Percentiles rank a stretch among this genome's conserved stretches.
Conservation (phyloP, 1,284 basidiomycete species). For the Rhodotorula glutinis region DNA sequence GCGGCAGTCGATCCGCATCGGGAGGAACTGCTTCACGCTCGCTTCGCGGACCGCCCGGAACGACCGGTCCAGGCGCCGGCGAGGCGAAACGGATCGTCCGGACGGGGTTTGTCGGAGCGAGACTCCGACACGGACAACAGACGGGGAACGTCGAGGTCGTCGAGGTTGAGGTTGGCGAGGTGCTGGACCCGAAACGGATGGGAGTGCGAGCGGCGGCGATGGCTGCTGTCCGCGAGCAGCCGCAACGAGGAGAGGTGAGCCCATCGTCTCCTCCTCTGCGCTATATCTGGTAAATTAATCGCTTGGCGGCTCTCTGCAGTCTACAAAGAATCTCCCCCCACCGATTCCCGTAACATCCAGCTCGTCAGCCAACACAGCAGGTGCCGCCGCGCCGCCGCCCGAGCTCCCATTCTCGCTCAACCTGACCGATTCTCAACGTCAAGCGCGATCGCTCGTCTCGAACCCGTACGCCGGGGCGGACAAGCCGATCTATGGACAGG, state of each 20-base stretch:
- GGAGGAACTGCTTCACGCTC: no score
- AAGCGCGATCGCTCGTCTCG: constrained; percentile 71
- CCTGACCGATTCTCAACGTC: constrained; percentile 77
- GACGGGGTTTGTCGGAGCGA: constrained; percentile 19
- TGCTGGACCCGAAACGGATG: constrained; percentile 16
- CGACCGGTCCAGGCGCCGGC: constrained; percentile 1
- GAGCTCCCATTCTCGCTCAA: constrained; percentile 71
- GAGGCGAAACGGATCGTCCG: constrained; percentile 20
- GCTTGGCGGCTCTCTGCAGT: no score
- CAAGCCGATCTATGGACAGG: constrained; percentile 21
- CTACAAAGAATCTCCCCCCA: not conserved
- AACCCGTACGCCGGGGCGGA: constrained; percentile 61
- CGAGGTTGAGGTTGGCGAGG: constrained; percentile 8
- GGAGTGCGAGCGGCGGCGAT: not conserved
- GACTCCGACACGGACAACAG: not conserved
- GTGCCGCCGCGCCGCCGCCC: not conserved
- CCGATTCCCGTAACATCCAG: not conserved
- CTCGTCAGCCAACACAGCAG: not conserved
- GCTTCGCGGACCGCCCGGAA: not conserved
- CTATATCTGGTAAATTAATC: no score
- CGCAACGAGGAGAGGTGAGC: not conserved
- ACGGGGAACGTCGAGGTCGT: not conserved
- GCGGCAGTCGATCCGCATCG: no score
- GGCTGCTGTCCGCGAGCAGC: not conserved
- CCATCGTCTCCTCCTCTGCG: no score